A percentile compares a stretch with the other conserved stretches of the same genome.
Evolutionary conservation across 2,329 filamentous ascomycete genomes (phyloP).

Genomic region (Colletotrichum tabaci): DNA sequence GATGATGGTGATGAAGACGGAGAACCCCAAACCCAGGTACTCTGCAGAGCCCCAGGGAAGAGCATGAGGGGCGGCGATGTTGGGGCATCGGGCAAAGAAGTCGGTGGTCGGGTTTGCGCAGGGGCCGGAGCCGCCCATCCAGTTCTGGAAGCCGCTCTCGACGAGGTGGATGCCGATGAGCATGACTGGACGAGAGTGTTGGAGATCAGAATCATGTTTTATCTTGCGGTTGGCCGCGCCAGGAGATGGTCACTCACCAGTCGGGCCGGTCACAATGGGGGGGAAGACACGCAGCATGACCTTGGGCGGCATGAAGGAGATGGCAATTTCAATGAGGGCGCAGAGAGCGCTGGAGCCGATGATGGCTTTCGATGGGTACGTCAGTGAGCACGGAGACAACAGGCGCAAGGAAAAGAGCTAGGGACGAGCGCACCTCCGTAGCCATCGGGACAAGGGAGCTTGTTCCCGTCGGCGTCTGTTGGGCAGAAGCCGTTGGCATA

Average conservation of each 20-base stretch:
- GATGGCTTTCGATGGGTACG: slow-evolving; percentile 66
- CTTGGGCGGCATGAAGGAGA: slow-evolving; percentile 81
- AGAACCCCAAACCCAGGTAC: slow-evolving; percentile 84
- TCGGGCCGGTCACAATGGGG: slow-evolving; percentile 83
- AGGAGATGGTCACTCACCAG: slow-evolving; percentile 48
- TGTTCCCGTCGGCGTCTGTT: slow-evolving; percentile 72
- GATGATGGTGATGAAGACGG: slow-evolving; percentile 85
- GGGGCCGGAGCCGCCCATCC: slow-evolving; percentile 81
- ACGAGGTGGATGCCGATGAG: slow-evolving; percentile 83
- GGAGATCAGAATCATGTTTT: neutral
- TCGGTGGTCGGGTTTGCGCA: slow-evolving; percentile 67
- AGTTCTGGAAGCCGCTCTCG: slow-evolving; percentile 79
- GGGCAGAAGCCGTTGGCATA: slow-evolving; percentile 80
- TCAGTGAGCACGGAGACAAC: neutral
- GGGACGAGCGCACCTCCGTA: slow-evolving; percentile 67
- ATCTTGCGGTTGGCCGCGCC: slow-evolving; percentile 50
- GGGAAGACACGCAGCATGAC: slow-evolving; percentile 82
- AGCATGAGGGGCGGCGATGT: slow-evolving; percentile 77
- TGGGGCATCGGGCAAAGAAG: slow-evolving; percentile 76
- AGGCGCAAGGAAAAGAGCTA: neutral
- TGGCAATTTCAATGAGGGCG: slow-evolving; percentile 77
- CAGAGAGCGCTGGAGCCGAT: slow-evolving; percentile 79
- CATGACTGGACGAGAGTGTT: slow-evolving; percentile 57
- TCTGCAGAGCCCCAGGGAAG: slow-evolving; percentile 85
- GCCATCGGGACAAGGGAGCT: slow-evolving; percentile 80